Conservation (phyloP, 192 early-diverging fungal species). For the Umbelopsis isabellina region DNA sequence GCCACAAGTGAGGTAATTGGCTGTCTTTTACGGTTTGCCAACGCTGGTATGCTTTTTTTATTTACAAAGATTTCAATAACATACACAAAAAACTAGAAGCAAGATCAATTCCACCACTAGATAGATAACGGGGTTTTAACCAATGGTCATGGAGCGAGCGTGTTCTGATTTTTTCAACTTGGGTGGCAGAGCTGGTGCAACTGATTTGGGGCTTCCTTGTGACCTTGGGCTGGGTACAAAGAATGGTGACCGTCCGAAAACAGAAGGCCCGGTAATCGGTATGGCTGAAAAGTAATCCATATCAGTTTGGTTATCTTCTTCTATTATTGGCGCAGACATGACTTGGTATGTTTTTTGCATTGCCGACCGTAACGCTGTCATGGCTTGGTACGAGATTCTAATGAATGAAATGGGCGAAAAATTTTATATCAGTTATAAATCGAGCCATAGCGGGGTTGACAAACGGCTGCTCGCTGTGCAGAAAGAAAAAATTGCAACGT, state of each 20-base stretch:
- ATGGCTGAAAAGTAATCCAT: slow-evolving; percentile 14
- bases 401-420: not conserved
- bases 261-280: slow-evolving; percentile 1
- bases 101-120: no score
- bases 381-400: not conserved
- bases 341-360: not conserved
- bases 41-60: no score
- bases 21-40: no score
- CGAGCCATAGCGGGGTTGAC: not conserved
- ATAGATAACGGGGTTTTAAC: slow-evolving; percentile 11
- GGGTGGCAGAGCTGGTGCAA: slow-evolving; percentile 6
- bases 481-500: slow-evolving; percentile 3
- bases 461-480: not conserved
- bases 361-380: not conserved
- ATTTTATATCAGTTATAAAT: not conserved
- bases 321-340: slow-evolving; percentile 1
- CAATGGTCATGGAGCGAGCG: slow-evolving; percentile 7
- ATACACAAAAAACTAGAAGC: no score
- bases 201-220: slow-evolving; percentile 20
- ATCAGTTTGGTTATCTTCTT: not conserved
- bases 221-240: slow-evolving; percentile 8
- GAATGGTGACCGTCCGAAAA: slow-evolving; percentile 15
- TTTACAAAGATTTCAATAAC: no score
- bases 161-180: slow-evolving; percentile 8
- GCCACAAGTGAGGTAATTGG: not conserved